Base-by-base conservation (phyloP, 495 filamentous ascomycete species). In the Lindgomyces ingoldianus region DNA sequence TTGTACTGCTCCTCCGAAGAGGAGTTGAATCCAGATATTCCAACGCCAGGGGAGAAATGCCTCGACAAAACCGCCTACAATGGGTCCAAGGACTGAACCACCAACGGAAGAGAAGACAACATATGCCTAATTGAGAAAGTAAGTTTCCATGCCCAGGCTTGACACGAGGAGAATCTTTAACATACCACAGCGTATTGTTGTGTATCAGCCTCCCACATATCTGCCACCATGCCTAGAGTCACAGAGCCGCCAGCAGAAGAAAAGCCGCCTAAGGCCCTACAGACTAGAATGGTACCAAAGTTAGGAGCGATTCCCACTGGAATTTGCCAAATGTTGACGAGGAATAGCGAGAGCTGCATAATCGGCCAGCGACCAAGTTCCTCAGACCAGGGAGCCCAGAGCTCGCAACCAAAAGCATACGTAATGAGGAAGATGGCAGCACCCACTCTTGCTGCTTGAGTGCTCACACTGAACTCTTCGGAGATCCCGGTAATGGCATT, bases 311-410 rank as follows among this genome's bases (percentile, higher is more conserved):
- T 64, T 0, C 82, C 89, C 50, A 88, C 88, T 4, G 87, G 88
- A 19, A 91, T 78, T 66, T 88, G 85, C 82, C 84, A 91, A 58
- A 91, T 80, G 65, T 93, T 93, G 69, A 91, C 86, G 18, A 93
- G 72, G 44, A 84, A 79, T 42, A 91, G 74, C 54, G 82, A 87
- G 50, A 85, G 77, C 78, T 91, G 89, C 64, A 91, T 78, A 70
- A 91, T 81, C 1, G 84, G 84, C 79, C 85, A 87, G 48, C 89
- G 83, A n/a, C 89, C 89, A 48, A 88, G 80, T 67, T 93, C 89
- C 66, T 93, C 89, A 21, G 81, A 85, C 89, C 89, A 93, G 0
- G 89, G 89, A 0, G 89, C 89, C 89, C 89, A 93, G 0, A 93
- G 78, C 73, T 92, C 89, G 72, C 88, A 91, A 6, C 89, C 89